phyloP scores from a whole-genome alignment of 2,329 filamentous ascomycete genomes.

The Davidsoniella virescens region DNA sequence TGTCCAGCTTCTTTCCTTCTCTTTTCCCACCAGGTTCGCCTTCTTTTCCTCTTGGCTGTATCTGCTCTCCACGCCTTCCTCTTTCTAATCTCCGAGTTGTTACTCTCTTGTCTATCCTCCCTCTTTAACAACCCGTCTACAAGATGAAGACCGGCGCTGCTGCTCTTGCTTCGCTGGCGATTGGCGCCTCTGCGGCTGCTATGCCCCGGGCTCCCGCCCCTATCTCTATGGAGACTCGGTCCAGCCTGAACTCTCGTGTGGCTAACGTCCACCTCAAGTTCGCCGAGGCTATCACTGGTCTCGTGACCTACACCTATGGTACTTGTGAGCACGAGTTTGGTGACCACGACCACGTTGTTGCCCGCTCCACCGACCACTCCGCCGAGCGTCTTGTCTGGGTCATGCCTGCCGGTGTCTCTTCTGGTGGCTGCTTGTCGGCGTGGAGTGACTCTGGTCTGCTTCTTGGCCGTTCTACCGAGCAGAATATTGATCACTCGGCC shows the following conservation, averaged over 20 bases:
- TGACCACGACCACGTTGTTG: conserved; percentile 14
- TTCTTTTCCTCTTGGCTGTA: not conserved
- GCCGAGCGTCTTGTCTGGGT: conserved; percentile 16
- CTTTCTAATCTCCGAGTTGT: not conserved
- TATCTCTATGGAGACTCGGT: conserved; percentile 12
- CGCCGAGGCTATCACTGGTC: conserved; percentile 12
- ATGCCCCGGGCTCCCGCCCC: conserved; percentile 5
- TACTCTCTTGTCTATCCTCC: not conserved
- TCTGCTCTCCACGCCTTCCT: not conserved
- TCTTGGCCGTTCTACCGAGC: conserved; percentile 19
- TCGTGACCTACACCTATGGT: conserved; percentile 15
- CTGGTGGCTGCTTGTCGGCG: conserved; percentile 26
- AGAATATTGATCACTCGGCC: conserved; percentile 13
- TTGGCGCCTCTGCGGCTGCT: conserved; percentile 9
- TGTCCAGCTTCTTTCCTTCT: not conserved
- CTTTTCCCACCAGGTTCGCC: conserved; percentile 6
- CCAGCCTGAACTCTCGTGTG: conserved; percentile 9
- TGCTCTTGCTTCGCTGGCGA: conserved; percentile 9
- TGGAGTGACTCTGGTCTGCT: conserved; percentile 19
- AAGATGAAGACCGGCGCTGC: conserved; percentile 11
- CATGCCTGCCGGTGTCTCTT: conserved; percentile 16
- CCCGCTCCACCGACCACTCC: conserved; percentile 14
- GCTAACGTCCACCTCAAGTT: conserved; percentile 16
- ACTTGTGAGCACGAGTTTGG: conserved; percentile 13
- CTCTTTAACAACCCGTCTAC: not conserved